Percentiles rank a stretch among this genome's conserved stretches.
Evolutionary conservation across 768 basidiomycete genomes (phyloP).

Genomic region (Russula earlei): DNA sequence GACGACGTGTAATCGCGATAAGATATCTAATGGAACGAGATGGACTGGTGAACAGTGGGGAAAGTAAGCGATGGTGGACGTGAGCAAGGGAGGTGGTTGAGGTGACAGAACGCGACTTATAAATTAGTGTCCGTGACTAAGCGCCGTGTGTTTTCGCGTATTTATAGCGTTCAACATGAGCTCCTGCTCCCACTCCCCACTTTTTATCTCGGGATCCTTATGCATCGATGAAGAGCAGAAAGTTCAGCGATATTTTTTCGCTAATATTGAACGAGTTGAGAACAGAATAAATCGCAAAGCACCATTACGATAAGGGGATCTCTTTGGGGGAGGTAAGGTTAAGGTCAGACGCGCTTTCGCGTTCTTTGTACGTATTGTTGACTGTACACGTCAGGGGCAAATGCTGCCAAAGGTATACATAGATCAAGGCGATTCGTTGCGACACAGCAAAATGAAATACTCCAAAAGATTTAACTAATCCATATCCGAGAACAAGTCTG

Average conservation of each 20-base stretch:
- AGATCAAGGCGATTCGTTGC: background rate
- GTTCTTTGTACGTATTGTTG: too few species aligned
- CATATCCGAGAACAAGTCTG: conserved; percentile 48
- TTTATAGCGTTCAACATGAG: conserved; percentile 7
- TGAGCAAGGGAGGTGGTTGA: background rate
- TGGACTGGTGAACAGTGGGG: background rate
- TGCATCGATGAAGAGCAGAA: too few species aligned
- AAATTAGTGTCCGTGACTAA: conserved; percentile 14
- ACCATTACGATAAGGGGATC: too few species aligned
- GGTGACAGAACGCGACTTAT: background rate
- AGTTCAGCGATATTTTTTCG: too few species aligned
- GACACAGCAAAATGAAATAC: background rate
- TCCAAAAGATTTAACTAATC: conserved; percentile 9
- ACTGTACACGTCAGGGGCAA: background rate
- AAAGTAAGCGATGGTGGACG: background rate
- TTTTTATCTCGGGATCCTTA: too few species aligned
- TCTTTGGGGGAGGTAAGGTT: too few species aligned
- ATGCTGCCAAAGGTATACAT: background rate
- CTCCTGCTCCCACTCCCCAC: too few species aligned
- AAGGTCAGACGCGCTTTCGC: too few species aligned
- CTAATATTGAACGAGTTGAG: too few species aligned
- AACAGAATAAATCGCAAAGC: too few species aligned
- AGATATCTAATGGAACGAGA: background rate
- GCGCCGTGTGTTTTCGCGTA: conserved; percentile 10
- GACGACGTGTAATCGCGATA: background rate